Evolutionary conservation across 2,329 filamentous ascomycete genomes (phyloP).

Genomic region (Fusarium sp.): DNA sequence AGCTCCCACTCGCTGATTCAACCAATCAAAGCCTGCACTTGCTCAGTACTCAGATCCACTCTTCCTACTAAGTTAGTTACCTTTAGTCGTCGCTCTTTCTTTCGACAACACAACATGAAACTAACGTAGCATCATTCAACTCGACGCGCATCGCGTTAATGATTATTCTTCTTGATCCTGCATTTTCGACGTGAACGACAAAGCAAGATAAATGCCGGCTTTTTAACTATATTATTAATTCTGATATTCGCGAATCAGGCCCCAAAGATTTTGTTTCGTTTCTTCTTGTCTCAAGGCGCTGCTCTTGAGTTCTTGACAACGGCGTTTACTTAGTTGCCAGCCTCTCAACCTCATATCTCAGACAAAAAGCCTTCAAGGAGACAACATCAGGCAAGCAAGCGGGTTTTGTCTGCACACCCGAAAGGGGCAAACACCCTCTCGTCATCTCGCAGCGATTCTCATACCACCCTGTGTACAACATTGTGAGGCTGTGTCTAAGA

Average conservation of each 20-base stretch:
- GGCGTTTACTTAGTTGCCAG: slow-evolving; percentile 4
- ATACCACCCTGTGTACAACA: background rate
- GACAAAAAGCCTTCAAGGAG: slow-evolving; percentile 1
- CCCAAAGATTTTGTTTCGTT: background rate
- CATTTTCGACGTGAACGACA: background rate
- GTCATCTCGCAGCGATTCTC: background rate
- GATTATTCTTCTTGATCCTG: slow-evolving; percentile 9
- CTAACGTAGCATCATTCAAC: slow-evolving; percentile 13
- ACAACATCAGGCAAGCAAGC: background rate
- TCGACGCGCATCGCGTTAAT: slow-evolving; percentile 22
- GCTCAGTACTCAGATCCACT: slow-evolving; percentile 6
- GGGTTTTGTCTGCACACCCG: background rate
- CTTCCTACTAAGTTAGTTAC: background rate
- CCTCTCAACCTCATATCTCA: slow-evolving; percentile 6
- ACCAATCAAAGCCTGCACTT: background rate
- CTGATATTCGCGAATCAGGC: background rate
- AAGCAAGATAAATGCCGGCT: background rate
- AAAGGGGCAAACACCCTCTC: background rate
- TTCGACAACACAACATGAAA: slow-evolving; percentile 6
- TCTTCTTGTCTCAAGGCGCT: background rate
- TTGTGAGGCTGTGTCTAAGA: background rate
- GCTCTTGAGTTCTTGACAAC: background rate
- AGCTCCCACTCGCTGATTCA: background rate
- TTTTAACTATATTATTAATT: background rate
- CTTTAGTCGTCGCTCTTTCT: slow-evolving; percentile 13